These are phyloP conservation scores for Naegleria gruberi DNA, from an alignment of 208 protist species.

Conservation along the genomic window DNA sequence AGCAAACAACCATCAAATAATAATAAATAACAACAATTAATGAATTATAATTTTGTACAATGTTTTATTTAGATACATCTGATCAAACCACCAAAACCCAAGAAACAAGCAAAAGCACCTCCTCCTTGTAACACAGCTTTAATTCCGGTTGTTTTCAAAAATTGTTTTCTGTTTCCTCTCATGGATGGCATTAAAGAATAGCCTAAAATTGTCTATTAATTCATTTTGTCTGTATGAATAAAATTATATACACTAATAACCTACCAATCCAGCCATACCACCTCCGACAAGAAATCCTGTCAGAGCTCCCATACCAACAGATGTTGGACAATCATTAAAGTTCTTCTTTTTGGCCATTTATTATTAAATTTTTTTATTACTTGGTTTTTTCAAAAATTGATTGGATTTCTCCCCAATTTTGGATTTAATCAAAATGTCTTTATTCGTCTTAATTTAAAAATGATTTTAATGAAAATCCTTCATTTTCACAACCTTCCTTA, in stretches of 20 bases:
- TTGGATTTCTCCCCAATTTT: too few relatives aligned
- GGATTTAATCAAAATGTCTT: not conserved
- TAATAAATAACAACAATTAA: too few relatives aligned
- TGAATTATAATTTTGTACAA: too few relatives aligned
- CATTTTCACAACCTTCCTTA: too few relatives aligned
- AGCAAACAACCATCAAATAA: too few relatives aligned
- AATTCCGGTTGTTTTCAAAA: not conserved
- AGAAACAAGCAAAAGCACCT: not conserved
- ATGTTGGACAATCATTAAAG: not conserved
- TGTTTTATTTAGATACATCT: not conserved
- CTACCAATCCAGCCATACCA: conserved; percentile 17
- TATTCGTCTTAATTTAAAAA: too few relatives aligned
- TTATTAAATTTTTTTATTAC: too few relatives aligned
- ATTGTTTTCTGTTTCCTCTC: not conserved
- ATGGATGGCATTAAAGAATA: not conserved
- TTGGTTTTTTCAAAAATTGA: too few relatives aligned
- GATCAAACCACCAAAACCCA: conserved; percentile 9
- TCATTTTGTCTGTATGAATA: not conserved
- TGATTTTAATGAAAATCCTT: too few relatives aligned
- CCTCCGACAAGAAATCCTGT: not conserved
- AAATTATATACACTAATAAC: not conserved
- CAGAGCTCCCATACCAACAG: not conserved
- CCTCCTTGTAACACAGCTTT: not conserved
- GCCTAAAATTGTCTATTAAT: not conserved
- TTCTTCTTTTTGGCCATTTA: not conserved